These are phyloP conservation scores for Cinnamomum micranthum DNA, from an alignment of 164 flowering plant genomes.

Conservation along the genomic window DNA sequence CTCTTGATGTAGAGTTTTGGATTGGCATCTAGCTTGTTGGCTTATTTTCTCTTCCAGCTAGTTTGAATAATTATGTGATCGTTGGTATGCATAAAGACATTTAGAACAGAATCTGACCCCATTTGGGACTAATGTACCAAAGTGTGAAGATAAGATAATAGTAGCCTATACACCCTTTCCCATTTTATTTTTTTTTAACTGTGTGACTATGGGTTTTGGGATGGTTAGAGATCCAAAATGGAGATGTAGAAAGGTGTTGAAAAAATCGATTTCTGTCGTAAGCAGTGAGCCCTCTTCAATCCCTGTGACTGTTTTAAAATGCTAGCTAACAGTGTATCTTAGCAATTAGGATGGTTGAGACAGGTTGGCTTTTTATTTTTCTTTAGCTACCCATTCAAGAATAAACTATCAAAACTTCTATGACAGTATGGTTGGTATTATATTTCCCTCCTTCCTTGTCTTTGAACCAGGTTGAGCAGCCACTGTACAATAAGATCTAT, in stretches of 20 bases:
- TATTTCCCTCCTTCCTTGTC: neutral
- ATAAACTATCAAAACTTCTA: neutral
- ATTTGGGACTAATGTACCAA: neutral
- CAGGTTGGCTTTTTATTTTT: neutral
- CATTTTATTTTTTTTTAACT: neutral
- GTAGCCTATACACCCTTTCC: neutral
- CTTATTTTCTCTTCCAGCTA: too few species aligned
- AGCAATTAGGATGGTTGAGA: neutral
- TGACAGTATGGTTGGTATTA: too few species aligned
- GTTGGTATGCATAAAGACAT: neutral
- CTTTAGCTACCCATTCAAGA: neutral
- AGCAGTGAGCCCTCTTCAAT: neutral
- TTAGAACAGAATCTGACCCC: neutral
- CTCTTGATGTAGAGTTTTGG: too few species aligned
- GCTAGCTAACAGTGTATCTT: neutral
- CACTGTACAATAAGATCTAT: too few species aligned
- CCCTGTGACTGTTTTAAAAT: neutral
- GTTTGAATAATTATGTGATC: too few species aligned
- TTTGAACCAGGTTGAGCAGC: neutral
- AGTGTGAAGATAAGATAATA: too few species aligned
- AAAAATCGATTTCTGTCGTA: neutral
- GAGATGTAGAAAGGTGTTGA: neutral
- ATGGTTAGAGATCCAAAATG: neutral
- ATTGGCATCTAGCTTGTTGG: too few species aligned
- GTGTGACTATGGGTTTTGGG: neutral